These are phyloP conservation scores for Chrysosporium queenslandicum DNA, from an alignment of 2,329 filamentous ascomycete genomes.

Conservation along the genomic window DNA sequence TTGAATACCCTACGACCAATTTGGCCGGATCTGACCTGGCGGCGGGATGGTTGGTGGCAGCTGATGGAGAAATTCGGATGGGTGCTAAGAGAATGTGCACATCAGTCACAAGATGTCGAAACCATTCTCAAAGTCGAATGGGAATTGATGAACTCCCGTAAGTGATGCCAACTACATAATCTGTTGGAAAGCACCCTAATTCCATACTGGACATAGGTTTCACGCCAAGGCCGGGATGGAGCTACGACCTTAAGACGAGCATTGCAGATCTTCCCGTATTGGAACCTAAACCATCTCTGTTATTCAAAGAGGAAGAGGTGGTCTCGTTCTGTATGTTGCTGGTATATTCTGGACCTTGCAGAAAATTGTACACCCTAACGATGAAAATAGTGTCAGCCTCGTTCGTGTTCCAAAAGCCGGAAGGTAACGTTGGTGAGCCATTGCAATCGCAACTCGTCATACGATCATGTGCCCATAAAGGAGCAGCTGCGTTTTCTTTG, in stretches of 20 bases:
- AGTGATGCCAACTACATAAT: conserved; percentile 10
- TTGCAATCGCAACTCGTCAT: conserved; percentile 48
- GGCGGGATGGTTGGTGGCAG: conserved; percentile 50
- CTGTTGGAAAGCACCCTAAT: conserved; percentile 1
- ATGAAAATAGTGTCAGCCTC: conserved; percentile 31
- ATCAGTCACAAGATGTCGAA: conserved; percentile 37
- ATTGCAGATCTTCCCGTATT: conserved; percentile 32
- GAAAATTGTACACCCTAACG: background rate
- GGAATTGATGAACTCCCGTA: conserved; percentile 42
- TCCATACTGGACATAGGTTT: conserved; percentile 25
- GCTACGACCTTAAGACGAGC: conserved; percentile 41
- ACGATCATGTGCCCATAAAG: conserved; percentile 39
- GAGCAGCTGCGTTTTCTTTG: conserved; percentile 40
- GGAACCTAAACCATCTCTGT: conserved; percentile 38
- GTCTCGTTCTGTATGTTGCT: conserved; percentile 38
- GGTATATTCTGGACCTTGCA: conserved; percentile 13
- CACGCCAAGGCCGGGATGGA: conserved; percentile 26
- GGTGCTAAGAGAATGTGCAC: conserved; percentile 46
- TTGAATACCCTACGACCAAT: conserved; percentile 43
- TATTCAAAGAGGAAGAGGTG: conserved; percentile 40
- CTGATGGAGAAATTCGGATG: conserved; percentile 46
- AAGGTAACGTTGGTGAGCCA: conserved; percentile 52
- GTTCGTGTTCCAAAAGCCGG: conserved; percentile 44
- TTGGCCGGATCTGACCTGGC: conserved; percentile 51
- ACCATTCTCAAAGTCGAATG: conserved; percentile 46